These are phyloP conservation scores for Polyplosphaeria fusca DNA, from an alignment of 495 filamentous ascomycete genomes.

Conservation along the genomic window DNA sequence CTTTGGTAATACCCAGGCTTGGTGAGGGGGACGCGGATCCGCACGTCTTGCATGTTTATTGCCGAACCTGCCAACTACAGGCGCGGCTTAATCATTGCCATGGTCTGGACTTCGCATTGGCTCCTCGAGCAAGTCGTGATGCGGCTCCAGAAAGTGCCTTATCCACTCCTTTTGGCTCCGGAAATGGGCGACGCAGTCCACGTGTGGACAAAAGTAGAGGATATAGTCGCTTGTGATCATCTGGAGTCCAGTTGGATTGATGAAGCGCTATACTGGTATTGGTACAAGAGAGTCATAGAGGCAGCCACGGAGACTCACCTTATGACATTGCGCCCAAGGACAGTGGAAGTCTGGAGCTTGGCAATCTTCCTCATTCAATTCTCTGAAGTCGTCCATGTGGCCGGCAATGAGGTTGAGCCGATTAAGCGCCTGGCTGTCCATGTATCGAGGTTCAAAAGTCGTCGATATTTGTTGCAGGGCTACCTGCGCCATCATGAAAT, in stretches of 20 bases:
- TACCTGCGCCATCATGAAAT: no score
- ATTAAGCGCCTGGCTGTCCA: not conserved
- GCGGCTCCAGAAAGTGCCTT: slow-evolving; percentile 17
- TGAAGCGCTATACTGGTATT: slow-evolving; percentile 23
- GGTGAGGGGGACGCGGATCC: no score
- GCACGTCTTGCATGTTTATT: no score
- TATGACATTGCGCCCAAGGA: slow-evolving; percentile 29
- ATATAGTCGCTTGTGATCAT: slow-evolving; percentile 7
- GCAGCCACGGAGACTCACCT: slow-evolving; percentile 17
- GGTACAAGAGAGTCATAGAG: not conserved
- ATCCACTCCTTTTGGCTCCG: slow-evolving; percentile 18
- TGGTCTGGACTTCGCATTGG: no score
- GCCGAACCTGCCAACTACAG: no score
- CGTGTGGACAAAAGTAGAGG: slow-evolving; percentile 20
- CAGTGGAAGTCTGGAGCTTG: slow-evolving; percentile 18
- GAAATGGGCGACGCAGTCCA: slow-evolving; percentile 12
- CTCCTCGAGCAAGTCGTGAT: slow-evolving; percentile 27
- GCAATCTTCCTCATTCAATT: slow-evolving; percentile 6
- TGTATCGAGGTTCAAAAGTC: not conserved
- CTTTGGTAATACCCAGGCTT: no score
- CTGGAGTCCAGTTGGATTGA: slow-evolving; percentile 11
- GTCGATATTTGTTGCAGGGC: no score
- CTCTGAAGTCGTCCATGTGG: no score
- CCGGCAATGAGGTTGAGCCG: slow-evolving; percentile 22
- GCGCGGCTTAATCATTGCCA: no score